Evolutionary conservation across 2,329 filamentous ascomycete species (phyloP).

Genomic region (Pseudocercospora macadamiae): DNA sequence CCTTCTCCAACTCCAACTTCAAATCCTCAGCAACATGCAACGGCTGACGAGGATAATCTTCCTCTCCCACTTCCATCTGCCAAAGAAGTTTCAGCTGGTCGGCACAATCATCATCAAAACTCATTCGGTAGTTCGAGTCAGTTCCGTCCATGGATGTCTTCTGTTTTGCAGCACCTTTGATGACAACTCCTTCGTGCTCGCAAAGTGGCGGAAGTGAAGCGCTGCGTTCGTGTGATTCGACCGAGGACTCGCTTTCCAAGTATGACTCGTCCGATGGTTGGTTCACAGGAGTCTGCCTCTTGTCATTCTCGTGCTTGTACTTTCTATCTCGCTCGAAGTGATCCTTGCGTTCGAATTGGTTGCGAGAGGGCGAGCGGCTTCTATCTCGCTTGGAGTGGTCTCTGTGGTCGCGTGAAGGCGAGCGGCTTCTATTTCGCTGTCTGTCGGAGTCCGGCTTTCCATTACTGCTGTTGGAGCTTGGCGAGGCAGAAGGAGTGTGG

Average conservation of each 20-base stretch:
- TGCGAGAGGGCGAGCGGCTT: neutral
- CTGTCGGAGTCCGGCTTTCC: neutral
- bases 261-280: neutral
- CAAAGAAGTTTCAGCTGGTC: neutral
- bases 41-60: constrained; percentile 6
- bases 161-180: neutral
- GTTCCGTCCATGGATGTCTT: neutral
- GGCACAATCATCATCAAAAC: neutral
- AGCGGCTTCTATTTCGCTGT: neutral
- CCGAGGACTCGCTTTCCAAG: neutral
- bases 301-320: neutral
- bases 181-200: neutral
- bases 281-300: neutral
- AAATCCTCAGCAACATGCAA: constrained; percentile 7
- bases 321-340: neutral
- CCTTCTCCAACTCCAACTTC: neutral
- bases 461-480: neutral
- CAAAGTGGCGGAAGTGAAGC: neutral
- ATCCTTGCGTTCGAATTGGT: neutral
- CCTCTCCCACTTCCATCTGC: neutral
- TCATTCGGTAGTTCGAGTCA: neutral
- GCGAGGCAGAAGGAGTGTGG: neutral
- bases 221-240: neutral
- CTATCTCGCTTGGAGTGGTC: neutral
- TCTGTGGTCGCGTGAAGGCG: neutral